Base-by-base conservation (phyloP, 306 rosid species). In the Medicago ruthenica region DNA sequence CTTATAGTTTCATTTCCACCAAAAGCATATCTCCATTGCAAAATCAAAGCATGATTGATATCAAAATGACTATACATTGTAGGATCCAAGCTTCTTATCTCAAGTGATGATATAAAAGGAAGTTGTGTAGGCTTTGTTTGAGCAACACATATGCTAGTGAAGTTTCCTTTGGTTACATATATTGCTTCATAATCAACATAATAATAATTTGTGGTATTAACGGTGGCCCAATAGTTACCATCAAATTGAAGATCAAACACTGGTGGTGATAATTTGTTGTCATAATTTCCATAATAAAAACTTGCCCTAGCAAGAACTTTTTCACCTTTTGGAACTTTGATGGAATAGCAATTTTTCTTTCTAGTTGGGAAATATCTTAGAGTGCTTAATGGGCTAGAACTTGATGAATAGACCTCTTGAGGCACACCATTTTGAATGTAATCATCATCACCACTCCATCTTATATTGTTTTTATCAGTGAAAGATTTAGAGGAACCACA, bases 91-190 rank as follows among this genome's bases (percentile, higher is more conserved):
- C 81, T 61, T 9, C 92, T 71, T 9, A 85, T 55, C 76, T 83
- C 88, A 63, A 85, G 74, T 4, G 85, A 76, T 1, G 88, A 83
- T 74, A 88, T 77, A 66, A 88, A 86, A 0, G 92, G 92, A 41
- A 85, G 6, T 39, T 85, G 71, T 6, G 86, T 75, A 55, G 88
- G 75, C 54, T 57, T 36, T 58, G 80, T 82, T 79, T 83, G 89
- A 62, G 88, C 81, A 45, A 88, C 77, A 67, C 92, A 88, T 40
- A 88, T 48, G 57, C 75, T 73, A n/a, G 85, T 86, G 24, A 40
- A 45, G 15, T 77, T 85, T 14, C 65, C 79, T 21, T 77, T 79
- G 5, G 83, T 44, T 8, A 71, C 79, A 63, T 84, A 88, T 18
- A 86, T 71, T 12, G 77, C 72, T 67, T 85, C 89, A 20, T 44